Conservation (phyloP, 2,329 filamentous ascomycete genomes). For the Exophiala xenobiotica region DNA sequence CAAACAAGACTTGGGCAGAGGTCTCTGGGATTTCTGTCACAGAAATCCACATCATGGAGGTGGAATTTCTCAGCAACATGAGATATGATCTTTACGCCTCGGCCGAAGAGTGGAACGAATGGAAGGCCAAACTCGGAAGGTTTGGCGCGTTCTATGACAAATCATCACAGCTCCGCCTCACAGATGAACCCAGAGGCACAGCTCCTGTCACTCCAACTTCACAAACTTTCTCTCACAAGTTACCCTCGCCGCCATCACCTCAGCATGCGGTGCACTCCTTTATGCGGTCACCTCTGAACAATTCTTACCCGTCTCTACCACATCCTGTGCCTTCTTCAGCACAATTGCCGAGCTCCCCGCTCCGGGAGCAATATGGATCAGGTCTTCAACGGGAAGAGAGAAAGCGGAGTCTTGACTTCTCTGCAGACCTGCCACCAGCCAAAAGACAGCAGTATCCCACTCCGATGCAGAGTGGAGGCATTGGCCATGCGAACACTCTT, state of each 20-base stretch:
- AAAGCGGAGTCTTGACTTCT: conserved; percentile 61
- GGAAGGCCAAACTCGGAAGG: conserved; percentile 78
- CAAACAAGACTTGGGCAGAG: conserved; percentile 65
- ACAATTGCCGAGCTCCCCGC: conserved; percentile 26
- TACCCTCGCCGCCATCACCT: conserved; percentile 30
- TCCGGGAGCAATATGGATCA: conserved; percentile 17
- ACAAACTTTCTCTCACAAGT: conserved; percentile 38
- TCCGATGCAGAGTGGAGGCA: conserved; percentile 1
- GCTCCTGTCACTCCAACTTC: conserved; percentile 29
- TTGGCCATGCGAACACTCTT: conserved; percentile 19
- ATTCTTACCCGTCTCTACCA: conserved; percentile 24
- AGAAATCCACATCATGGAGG: conserved; percentile 98
- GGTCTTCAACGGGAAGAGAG: conserved; percentile 46
- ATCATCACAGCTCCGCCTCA: conserved; percentile 53
- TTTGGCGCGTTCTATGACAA: conserved; percentile 82
- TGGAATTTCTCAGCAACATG: conserved; percentile 99
- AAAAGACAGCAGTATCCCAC: conserved; percentile 46
- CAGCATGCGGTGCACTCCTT: conserved; percentile 20
- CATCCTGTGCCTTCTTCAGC: conserved; percentile 25
- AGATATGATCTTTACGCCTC: conserved; percentile 89
- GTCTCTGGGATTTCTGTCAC: conserved; percentile 90
- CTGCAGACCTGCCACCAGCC: conserved; percentile 54
- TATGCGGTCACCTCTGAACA: conserved; percentile 11
- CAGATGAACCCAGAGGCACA: conserved; percentile 25
- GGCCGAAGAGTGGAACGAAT: conserved; percentile 79